A percentile compares a stretch with the other conserved stretches of the same genome.
Evolutionary conservation across 805 yeast species (phyloP).

Genomic region (Ogataea trehaloabstinens): DNA sequence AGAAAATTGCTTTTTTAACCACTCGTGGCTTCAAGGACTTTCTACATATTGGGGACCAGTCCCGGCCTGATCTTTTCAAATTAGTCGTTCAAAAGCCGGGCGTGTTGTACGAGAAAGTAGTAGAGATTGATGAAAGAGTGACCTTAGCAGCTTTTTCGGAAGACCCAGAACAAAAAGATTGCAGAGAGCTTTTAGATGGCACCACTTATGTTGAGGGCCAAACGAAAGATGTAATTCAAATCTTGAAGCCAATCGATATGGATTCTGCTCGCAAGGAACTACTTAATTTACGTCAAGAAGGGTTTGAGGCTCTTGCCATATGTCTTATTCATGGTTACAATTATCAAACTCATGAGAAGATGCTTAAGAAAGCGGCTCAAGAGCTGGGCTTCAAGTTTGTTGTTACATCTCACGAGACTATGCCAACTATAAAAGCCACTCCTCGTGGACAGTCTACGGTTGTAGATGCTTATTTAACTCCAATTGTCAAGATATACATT

Average conservation of each 20-base stretch:
- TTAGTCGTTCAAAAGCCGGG: constrained; percentile 15
- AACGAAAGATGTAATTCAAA: constrained; percentile 37
- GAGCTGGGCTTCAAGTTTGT: constrained; percentile 48
- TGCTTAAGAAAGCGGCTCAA: constrained; percentile 31
- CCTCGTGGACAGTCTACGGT: constrained; percentile 40
- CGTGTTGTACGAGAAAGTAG: constrained; percentile 15
- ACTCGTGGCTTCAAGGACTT: constrained; percentile 31
- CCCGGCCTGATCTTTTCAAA: constrained; percentile 23
- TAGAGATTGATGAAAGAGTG: constrained; percentile 18
- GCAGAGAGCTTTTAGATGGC: constrained; percentile 20
- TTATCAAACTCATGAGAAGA: constrained; percentile 36
- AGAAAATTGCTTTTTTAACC: constrained; percentile 18
- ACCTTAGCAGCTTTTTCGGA: constrained; percentile 23
- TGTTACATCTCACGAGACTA: constrained; percentile 34
- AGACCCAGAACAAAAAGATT: constrained; percentile 14
- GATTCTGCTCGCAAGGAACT: constrained; percentile 21
- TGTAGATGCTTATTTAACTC: constrained; percentile 42
- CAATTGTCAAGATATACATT: constrained; percentile 37
- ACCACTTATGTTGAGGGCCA: constrained; percentile 32
- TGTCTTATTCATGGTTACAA: constrained; percentile 37
- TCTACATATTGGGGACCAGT: constrained; percentile 31
- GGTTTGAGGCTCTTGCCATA: constrained; percentile 33
- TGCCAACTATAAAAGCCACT: constrained; percentile 37
- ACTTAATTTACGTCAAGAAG: constrained; percentile 19
- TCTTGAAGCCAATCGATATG: constrained; percentile 33